Conservation (phyloP, 306 rosid species). For the Pterocarpus macrocarpus region DNA sequence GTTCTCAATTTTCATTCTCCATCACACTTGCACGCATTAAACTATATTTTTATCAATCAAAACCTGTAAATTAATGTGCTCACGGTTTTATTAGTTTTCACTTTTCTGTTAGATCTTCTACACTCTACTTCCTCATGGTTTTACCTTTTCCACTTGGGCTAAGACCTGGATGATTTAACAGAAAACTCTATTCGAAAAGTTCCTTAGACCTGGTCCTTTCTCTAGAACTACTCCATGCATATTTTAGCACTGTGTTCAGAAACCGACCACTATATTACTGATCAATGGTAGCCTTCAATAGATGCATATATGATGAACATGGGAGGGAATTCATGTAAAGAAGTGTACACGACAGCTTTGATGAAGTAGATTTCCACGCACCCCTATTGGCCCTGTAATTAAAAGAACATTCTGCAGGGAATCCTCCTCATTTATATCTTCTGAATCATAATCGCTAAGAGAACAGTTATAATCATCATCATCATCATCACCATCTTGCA, state of each 20-base stretch:
- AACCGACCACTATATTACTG: slow-evolving; percentile 14
- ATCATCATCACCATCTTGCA: slow-evolving; percentile 40
- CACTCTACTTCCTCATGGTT: slow-evolving; percentile 19
- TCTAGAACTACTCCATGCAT: background rate
- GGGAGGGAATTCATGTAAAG: slow-evolving; percentile 34
- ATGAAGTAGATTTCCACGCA: slow-evolving; percentile 49
- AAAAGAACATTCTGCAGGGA: slow-evolving; percentile 82
- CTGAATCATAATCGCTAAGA: slow-evolving; percentile 70
- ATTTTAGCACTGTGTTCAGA: slow-evolving; percentile 30
- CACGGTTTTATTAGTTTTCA: slow-evolving; percentile 11
- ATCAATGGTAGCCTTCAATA: slow-evolving; percentile 28
- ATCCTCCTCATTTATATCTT: slow-evolving; percentile 59
- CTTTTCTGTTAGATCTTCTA: slow-evolving; percentile 1
- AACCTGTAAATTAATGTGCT: background rate
- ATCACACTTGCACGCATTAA: background rate
- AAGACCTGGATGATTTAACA: background rate
- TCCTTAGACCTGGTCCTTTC: background rate
- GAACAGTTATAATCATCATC: slow-evolving; percentile 60
- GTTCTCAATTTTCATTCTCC: slow-evolving; percentile 2
- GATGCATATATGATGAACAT: slow-evolving; percentile 27
- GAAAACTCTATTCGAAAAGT: slow-evolving; percentile 30
- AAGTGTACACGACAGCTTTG: slow-evolving; percentile 31
- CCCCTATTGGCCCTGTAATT: slow-evolving; percentile 92
- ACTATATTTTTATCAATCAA: slow-evolving; percentile 25
- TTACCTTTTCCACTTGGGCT: background rate